Base-by-base conservation (phyloP, 179 eudicot genomes). In the Silene noctiflora region DNA sequence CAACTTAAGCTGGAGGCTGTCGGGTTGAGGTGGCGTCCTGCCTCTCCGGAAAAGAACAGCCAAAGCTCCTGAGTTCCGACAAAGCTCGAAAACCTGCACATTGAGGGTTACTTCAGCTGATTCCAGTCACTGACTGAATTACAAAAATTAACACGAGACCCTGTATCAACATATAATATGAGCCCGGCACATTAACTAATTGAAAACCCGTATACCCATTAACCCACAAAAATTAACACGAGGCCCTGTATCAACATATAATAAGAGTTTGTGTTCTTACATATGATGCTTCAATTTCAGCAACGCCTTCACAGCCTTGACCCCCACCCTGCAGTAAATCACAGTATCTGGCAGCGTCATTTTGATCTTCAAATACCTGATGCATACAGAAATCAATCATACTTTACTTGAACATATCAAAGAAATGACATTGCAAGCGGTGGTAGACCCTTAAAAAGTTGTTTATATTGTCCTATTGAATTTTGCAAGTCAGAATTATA, bases 231-330 rank as follows among this genome's bases (percentile, higher is more conserved):
- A 46, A 12, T 46, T 17, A 16, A 56, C n/a, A 56, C 0, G 60
- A n/a, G n/a, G n/a, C n/a, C n/a, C n/a, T n/a, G n/a, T n/a, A n/a
- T n/a, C n/a, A n/a, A n/a, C n/a, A n/a, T n/a, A n/a, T n/a, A n/a
- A n/a, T n/a, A 56, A 56, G 60, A 56, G 0, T 10, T 72, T 51
- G 22, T 42, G 22, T 77, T 75, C 96, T 85, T 85, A 94, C 98
- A n/a, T 91, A 89, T 46, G 98, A 92, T 71, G 98, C 98, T 77
- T 94, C 98, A 53, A 92, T 88, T 82, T 92, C 97, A 33, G 98
- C 95, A 71, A 94, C 88, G 17, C 95, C 97, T 90, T 94, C 97
- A 73, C 98, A 94, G 14, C 87, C 93, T 85, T 90, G 97, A 76
- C 97, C 94, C 61, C 96, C 92, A n/a, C 98, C 96, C 78, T 94